A percentile compares a stretch with the other conserved stretches of the same genome.
Evolutionary conservation across 1,284 basidiomycete genomes (phyloP).

Genomic region (Austroboletus niveus): DNA sequence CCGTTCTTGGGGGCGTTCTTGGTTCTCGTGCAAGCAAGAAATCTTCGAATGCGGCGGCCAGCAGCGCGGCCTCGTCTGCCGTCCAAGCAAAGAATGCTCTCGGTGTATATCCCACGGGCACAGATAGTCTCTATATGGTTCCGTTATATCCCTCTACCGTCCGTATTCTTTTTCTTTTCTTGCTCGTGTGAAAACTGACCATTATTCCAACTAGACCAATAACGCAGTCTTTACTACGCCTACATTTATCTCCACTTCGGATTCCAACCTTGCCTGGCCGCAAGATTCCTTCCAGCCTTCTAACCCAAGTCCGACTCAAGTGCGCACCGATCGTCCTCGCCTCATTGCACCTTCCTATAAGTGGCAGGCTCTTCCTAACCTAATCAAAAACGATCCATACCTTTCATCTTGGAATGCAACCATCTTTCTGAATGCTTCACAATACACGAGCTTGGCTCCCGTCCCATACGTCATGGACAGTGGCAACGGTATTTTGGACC

Average conservation of each 20-base stretch:
- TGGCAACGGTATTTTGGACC: constrained; percentile 90
- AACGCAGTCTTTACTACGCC: constrained; percentile 75
- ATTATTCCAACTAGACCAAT: constrained; percentile 59
- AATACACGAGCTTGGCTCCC: constrained; percentile 59
- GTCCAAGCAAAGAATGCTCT: constrained; percentile 60
- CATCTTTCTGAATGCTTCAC: constrained; percentile 88
- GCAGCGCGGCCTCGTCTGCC: constrained; percentile 46
- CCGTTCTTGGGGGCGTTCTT: constrained; percentile 67
- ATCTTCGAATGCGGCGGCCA: constrained; percentile 27
- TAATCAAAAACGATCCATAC: constrained; percentile 87
- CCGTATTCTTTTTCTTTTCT: constrained; percentile 35
- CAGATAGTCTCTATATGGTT: constrained; percentile 70
- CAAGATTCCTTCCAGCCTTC: constrained; percentile 69
- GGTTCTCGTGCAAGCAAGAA: constrained; percentile 53
- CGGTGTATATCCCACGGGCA: constrained; percentile 71
- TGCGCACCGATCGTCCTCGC: constrained; percentile 83
- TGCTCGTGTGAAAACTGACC: neutral
- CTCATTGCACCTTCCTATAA: constrained; percentile 91
- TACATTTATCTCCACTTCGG: constrained; percentile 58
- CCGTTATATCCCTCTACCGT: constrained; percentile 89
- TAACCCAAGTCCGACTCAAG: constrained; percentile 53
- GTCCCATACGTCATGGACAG: constrained; percentile 80
- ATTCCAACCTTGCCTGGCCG: constrained; percentile 66
- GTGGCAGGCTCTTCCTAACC: constrained; percentile 81
- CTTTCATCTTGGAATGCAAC: constrained; percentile 87